Evolutionary conservation across 2,329 filamentous ascomycete species (phyloP).

Genomic region (Pyricularia sp.): DNA sequence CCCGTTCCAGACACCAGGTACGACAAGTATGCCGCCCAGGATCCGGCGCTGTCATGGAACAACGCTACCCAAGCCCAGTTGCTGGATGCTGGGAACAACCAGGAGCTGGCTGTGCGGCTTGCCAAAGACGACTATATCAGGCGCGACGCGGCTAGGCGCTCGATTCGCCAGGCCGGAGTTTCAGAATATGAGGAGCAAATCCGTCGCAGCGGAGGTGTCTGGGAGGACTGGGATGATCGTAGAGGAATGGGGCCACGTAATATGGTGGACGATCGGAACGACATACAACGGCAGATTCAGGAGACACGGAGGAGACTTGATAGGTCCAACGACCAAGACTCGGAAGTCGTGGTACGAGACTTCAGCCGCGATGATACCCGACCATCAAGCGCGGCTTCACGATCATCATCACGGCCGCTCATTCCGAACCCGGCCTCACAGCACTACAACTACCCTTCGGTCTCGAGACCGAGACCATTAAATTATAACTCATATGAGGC

Average conservation of each 20-base stretch:
- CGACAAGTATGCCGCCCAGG: conserved; percentile 40
- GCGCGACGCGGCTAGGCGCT: conserved; percentile 51
- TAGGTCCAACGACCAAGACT: conserved; percentile 17
- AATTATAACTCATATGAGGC: conserved; percentile 24
- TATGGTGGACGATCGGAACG: conserved; percentile 25
- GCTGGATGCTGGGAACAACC: conserved; percentile 61
- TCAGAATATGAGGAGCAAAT: conserved; percentile 46
- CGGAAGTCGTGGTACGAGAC: conserved; percentile 14
- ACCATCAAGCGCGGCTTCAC: conserved; percentile 10
- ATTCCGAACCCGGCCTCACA: background rate
- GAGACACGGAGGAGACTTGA: conserved; percentile 38
- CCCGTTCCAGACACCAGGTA: conserved; percentile 21
- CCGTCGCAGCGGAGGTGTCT: conserved; percentile 36
- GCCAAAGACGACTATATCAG: conserved; percentile 64
- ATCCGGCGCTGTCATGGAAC: conserved; percentile 47
- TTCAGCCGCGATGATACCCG: conserved; percentile 15
- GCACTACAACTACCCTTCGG: conserved; percentile 47
- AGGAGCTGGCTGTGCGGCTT: conserved; percentile 67
- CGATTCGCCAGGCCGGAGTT: conserved; percentile 47
- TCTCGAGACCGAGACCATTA: conserved; percentile 40
- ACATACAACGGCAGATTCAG: conserved; percentile 43
- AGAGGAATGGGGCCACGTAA: conserved; percentile 2
- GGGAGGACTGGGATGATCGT: conserved; percentile 31
- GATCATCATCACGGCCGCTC: background rate
- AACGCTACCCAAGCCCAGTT: conserved; percentile 37